phyloP scores from a whole-genome alignment of 495 filamentous ascomycete genomes.

The Aspergillus olivimuriae region DNA sequence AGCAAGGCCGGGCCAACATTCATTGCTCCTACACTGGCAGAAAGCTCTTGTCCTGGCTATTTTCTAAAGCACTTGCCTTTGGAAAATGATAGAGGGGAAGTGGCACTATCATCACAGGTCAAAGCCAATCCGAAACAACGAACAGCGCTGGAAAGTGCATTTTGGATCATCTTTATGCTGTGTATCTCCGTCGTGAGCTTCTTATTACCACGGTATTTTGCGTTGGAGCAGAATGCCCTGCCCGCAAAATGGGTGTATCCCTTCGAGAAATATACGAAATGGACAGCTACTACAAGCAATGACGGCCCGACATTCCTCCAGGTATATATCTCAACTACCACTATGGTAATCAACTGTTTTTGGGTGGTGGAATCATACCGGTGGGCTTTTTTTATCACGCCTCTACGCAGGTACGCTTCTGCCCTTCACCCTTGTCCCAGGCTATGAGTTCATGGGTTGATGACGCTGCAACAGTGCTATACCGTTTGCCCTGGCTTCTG shows the following conservation, averaged over 20 bases:
- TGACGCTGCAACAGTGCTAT: too few species aligned
- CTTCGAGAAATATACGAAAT: too few species aligned
- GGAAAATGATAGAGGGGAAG: background rate
- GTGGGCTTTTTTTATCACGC: slow-evolving; percentile 2
- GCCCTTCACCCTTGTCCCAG: background rate
- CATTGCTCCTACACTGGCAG: background rate
- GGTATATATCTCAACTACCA: background rate
- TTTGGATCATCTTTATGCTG: slow-evolving; percentile 6
- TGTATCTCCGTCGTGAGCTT: slow-evolving; percentile 2
- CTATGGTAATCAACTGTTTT: slow-evolving; percentile 10
- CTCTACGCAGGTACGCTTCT: slow-evolving; percentile 9
- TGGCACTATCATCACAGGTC: slow-evolving; percentile 7
- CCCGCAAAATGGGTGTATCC: too few species aligned
- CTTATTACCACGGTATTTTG: background rate
- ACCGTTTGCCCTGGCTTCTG: slow-evolving; percentile 7
- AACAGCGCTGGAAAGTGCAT: background rate
- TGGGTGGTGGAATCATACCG: slow-evolving; percentile 19
- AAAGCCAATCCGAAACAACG: background rate
- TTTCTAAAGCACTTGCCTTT: background rate
- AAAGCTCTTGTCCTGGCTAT: background rate
- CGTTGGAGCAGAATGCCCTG: background rate
- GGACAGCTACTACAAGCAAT: too few species aligned
- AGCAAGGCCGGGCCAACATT: background rate
- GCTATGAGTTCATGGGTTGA: too few species aligned
- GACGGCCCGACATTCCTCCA: too few species aligned